Evolutionary conservation across 805 yeast genomes (phyloP), one percentile per base, ranked within the genome.

Genomic region (Saccharomyces jurei): DNA sequence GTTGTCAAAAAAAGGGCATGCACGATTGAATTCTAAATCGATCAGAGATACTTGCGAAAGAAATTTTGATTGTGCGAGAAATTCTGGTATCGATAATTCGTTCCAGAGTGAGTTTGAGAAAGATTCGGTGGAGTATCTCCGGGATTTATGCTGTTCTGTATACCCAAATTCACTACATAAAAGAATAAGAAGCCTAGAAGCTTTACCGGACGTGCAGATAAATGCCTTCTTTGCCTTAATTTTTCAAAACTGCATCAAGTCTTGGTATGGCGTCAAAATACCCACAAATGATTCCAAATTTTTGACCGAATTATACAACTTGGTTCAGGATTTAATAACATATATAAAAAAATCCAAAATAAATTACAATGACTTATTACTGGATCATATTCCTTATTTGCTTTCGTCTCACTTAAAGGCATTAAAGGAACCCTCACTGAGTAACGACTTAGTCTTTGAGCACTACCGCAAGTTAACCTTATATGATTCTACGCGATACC

Each of bases 181-280:
- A 6, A 44, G 55, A 14, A 59, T 69, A 1, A 8, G 44, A 1
- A 29, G 49, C 2, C 27, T 64, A 32, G 50, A 58, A 4, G 29
- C 49, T 10, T 41, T 36, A 9, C 28, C 55, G 1, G 60, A 61
- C 25, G 54, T 69, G 30, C 57, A 63, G n/a, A 41, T 61, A 1
- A 59, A 63, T 49, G 63, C 71, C 5, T 59, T 69, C 10, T 30
- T 59, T 46, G 61, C 65, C 8, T 56, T 69, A 36, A 51, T 68
- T 10, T 50, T 64, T 25, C 57, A 63, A 50, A 68, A 65, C 50
- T 68, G 63, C 51, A 51, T 69, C 8, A 51, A 50, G 5, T 51
- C 64, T 13, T 69, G 72, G 72, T 67, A 67, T 53, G 71, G 71
- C 13, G 32, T 54, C n/a, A 69, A 66, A 52, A 62, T 69, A 4